These are phyloP conservation scores for Miscanthus sacchariflorus DNA, from an alignment of 202 grass and related monocot species.

Conservation along the genomic window DNA sequence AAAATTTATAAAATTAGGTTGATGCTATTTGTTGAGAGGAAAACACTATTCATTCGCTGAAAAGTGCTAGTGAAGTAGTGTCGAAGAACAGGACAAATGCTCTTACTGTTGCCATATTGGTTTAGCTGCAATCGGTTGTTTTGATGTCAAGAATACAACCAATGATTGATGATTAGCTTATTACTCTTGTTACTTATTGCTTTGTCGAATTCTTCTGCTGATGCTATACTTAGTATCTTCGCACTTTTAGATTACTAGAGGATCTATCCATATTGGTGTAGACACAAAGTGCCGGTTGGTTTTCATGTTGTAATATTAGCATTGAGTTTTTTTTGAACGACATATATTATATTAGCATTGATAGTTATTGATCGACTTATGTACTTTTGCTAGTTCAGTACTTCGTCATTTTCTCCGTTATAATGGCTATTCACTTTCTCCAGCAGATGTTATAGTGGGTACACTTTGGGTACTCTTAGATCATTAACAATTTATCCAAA, in stretches of 20 bases:
- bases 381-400: not conserved
- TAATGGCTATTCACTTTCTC: not conserved
- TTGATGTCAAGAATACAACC: no score
- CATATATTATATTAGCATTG: not conserved
- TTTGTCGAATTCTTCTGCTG: not conserved
- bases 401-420: slow-evolving; percentile 6
- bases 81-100: no score
- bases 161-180: no score
- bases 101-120: no score
- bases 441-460: not conserved
- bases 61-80: no score
- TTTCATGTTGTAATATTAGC: not conserved
- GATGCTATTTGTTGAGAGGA: no score
- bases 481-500: not conserved
- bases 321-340: no score
- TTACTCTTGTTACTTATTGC: not conserved
- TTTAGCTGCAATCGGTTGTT: no score
- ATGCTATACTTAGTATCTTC: not conserved
- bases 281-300: not conserved
- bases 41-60: no score
- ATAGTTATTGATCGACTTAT: not conserved
- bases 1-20: no score
- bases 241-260: not conserved
- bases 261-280: not conserved
- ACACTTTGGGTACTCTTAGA: not conserved